Evolutionary conservation across 768 basidiomycete species (phyloP), one percentile per base, ranked within the genome.

Genomic region (Xanthoconium purpureum): DNA sequence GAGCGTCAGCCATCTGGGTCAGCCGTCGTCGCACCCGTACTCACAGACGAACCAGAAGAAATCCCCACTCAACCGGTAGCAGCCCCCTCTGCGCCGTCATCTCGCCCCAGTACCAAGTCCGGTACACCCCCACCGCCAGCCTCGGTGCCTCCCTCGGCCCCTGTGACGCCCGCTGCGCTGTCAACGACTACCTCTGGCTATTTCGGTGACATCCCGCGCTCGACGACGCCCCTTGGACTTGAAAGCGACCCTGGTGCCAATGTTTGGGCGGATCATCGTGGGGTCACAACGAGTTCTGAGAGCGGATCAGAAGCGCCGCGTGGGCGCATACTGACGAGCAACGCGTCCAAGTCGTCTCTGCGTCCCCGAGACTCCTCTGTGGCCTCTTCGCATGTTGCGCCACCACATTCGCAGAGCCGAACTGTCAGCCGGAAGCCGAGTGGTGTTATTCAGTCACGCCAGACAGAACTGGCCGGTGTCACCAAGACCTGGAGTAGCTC

Each of bases 41-140:
- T 84, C 67, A 83, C 80, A 0, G 79, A 78, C 24, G 79, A 81
- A 48, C 74, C 77, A 4, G 82, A 84, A 40, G 74, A 68, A 14
- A 50, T 71, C 17, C 30, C 58, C 20, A 28, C 38, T 24, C 44
- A 50, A 13, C 63, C n/a, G 36, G 24, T 52, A 6, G 57, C 51
- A 6, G 38, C 54, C 14, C 48, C 57, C 2, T 55, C 60, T n/a
- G 44, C 61, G 20, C 45, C 50, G 5, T 54, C 62, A 8, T 63
- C 67, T 47, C 60, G 50, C 3, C 51, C 56, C 12, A 38, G 62
- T 44, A 62, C 65, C 37, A 66, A 63, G 17, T 55, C 63, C 10
- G 44, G 47, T 15, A 60, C 65, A 2, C 56, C 59, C 17, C 61
- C 66, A 3, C 63, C 58, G 0, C 63, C 60, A 32, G 59, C 58